phyloP scores from a whole-genome alignment of 345 rosid species.

The Linum tenue region DNA sequence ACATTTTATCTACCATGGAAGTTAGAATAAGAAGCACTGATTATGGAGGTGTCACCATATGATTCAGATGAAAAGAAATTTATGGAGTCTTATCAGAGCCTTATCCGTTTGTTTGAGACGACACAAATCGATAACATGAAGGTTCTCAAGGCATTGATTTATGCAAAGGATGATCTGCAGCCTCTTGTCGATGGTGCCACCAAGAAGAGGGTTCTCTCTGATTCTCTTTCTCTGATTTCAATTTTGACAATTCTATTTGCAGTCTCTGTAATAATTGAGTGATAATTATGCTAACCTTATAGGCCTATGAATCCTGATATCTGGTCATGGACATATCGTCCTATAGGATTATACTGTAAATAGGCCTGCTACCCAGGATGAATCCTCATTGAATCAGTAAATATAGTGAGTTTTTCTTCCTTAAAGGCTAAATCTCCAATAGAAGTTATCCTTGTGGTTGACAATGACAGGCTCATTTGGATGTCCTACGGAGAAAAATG shows the following conservation, averaged over 20 bases:
- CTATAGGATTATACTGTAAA: too few species aligned
- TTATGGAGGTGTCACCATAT: background rate
- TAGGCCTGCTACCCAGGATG: too few species aligned
- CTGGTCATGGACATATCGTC: too few species aligned
- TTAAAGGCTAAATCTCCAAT: background rate
- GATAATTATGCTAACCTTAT: too few species aligned
- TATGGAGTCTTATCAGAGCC: background rate
- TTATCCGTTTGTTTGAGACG: background rate
- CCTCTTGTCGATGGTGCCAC: constrained; percentile 4
- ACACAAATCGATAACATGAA: constrained; percentile 1
- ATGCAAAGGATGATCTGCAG: constrained; percentile 6
- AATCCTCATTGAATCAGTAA: too few species aligned
- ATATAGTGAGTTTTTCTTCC: too few species aligned
- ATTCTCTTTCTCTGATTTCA: background rate
- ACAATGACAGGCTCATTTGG: background rate
- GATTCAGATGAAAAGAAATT: constrained; percentile 4
- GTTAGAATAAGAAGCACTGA: background rate
- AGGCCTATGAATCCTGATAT: too few species aligned
- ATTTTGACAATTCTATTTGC: background rate
- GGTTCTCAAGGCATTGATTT: constrained; percentile 5
- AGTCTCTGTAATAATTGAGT: too few species aligned
- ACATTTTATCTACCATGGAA: background rate
- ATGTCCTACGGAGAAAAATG: background rate
- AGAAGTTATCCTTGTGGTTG: background rate
- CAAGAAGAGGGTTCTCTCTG: constrained; percentile 1